Evolutionary conservation across 371 early-diverging fungal genomes (phyloP), one percentile per base, ranked within the genome.

Genomic region (Actinomucor elegans): DNA sequence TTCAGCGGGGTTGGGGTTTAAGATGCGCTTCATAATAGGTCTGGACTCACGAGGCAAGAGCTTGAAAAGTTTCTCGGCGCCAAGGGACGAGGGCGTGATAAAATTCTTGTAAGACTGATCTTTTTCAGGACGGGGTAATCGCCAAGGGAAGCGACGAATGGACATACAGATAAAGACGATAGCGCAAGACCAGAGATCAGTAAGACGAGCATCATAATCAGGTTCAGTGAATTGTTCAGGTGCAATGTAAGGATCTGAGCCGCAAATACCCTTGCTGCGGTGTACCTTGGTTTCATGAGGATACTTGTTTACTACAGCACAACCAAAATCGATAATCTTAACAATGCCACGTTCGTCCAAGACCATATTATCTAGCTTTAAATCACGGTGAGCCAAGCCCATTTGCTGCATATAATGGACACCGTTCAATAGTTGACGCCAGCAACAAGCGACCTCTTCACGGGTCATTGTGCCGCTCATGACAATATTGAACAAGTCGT

Each of bases 241-340:
- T 56, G 72, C 40, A 27, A 44, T 28, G 44, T 94, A 96, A 9
- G 94, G 93, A 38, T 91, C 90, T 0, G 90, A 89, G 3, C 96
- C 96, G 49, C 80, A 89, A 15, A 88, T 67, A 14, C 94, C 94
- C 24, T 77, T 80, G 20, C 81, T 84, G 52, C 75, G 58, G 29
- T 75, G 74, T 23, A 78, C 59, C 43, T 58, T 67, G 24, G 68
- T 63, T 52, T 83, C 84, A 71, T 87, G 91, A 0, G 89, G 87
- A 34, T 81, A 75, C 44, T 83, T 78, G 61, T 81, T 90, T 18
- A 93, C 91, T 20, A 81, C 81, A 11, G 93, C 86, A 42, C 88
- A 90, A 8, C 98, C 96, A 82, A 96, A 96, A 61, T 97, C 98
- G 29, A 92, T 91, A 40, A 96, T 87, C 64, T 96, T 96, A 50